phyloP scores from a whole-genome alignment of 768 basidiomycete genomes.

The Phlebiopsis flavidoalba region DNA sequence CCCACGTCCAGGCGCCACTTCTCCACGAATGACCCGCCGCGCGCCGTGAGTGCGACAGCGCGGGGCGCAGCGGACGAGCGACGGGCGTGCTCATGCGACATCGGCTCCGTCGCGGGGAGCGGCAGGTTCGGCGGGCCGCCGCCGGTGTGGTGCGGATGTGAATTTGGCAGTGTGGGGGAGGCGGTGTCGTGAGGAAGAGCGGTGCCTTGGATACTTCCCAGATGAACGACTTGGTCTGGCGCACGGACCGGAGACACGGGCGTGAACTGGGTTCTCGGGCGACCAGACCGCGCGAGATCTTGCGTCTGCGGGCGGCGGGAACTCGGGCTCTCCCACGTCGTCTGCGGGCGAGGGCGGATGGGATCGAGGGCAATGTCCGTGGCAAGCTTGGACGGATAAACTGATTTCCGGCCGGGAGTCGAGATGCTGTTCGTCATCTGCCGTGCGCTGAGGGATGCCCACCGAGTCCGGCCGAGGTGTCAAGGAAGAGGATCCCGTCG shows the following conservation, averaged over 20 bases:
- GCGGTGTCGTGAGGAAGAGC: not conserved
- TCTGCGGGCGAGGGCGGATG: not conserved
- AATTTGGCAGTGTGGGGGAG: not conserved
- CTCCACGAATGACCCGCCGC: not conserved
- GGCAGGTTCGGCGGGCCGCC: slow-evolving; percentile 8
- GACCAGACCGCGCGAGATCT: not conserved
- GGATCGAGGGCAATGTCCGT: slow-evolving; percentile 1
- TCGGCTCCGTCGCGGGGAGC: slow-evolving; percentile 10
- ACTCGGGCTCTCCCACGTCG: not conserved
- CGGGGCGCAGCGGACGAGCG: not conserved
- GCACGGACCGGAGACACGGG: not conserved
- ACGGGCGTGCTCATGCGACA: not conserved
- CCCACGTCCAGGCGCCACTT: not conserved
- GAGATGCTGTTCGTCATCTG: slow-evolving; percentile 3
- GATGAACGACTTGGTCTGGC: slow-evolving; percentile 5
- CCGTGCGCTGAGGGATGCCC: slow-evolving; percentile 4
- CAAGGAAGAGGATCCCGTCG: not conserved
- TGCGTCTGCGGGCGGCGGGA: not conserved
- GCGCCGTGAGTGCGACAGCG: not conserved
- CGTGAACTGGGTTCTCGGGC: slow-evolving; percentile 1
- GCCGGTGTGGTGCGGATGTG: not conserved
- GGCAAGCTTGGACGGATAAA: not conserved
- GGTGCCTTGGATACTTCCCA: not conserved
- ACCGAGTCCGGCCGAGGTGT: slow-evolving; percentile 9
- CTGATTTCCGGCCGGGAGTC: not conserved